Evolutionary conservation across 1,284 basidiomycete species (phyloP), one percentile per base, ranked within the genome.

Genomic region (Mycosarcoma maydis): DNA sequence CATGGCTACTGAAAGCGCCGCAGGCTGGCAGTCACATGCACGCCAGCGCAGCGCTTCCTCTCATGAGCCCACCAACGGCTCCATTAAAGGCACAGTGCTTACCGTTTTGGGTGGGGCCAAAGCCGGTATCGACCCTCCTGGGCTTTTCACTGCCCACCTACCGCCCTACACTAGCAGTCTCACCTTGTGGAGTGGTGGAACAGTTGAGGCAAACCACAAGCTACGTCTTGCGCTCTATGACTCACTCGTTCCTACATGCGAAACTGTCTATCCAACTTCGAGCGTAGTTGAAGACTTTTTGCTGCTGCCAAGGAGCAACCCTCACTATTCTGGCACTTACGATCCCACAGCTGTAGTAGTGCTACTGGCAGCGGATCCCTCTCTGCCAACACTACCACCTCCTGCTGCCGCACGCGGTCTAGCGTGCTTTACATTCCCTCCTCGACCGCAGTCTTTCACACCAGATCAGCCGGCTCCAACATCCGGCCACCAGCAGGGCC

Each of bases 41-140:
- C 56, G 44, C 6, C 52, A 65, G 26, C 44, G 51, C 20, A 39
- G 22, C 3, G 14, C 49, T 3, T 58, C 65, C 17, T 29, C 52
- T n/a, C 24, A 30, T 17, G 56, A 70, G 6, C 23, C 47, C 11
- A 37, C 16, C 30, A 6, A 33, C 4, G 36, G 34, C 20, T 36
- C 65, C 2, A 16, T 54, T 45, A 58, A 57, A 20, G 72, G 69
- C 19, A 77, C 76, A 1, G 58, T 77, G 23, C 83, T 97, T 11
- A 86, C 90, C 0, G 85, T 95, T 7, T 85, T 97, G 14, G 93
- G 93, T 16, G 93, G 93, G 1, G 55, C 62, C 27, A 38, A 68
- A 6, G 34, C 61, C 23, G 48, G 48, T 3, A 84, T 89, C 36
- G 87, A 90, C 43, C 83, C 86, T 7, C 84, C 87, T 0, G 91